A percentile compares a stretch with the other conserved stretches of the same genome.
Evolutionary conservation across 2,329 filamentous ascomycete genomes (phyloP).

Genomic region (Colletotrichum theobromicola): DNA sequence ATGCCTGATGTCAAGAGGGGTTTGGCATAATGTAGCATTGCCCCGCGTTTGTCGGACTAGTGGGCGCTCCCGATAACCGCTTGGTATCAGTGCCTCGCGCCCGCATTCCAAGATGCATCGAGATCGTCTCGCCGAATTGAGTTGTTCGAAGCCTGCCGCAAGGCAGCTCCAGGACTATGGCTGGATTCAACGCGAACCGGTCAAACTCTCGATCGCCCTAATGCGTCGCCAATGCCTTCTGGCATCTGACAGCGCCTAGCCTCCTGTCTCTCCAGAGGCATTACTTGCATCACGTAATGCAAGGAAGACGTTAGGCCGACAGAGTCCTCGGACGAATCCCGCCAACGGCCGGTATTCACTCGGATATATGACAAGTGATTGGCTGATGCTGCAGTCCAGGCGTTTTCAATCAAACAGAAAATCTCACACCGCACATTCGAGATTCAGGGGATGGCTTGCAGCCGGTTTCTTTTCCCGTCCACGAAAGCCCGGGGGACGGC

Average conservation of each 20-base stretch:
- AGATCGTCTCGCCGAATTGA: background rate
- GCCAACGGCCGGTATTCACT: conserved; percentile 6
- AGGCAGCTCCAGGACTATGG: background rate
- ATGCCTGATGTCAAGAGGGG: background rate
- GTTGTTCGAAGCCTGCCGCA: background rate
- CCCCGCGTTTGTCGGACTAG: background rate
- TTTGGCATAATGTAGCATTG: background rate
- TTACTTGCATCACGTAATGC: conserved; percentile 21
- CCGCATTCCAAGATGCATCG: background rate
- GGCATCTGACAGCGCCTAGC: background rate
- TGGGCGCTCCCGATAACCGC: background rate
- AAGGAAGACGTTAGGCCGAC: conserved; percentile 10
- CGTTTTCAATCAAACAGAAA: conserved; percentile 14
- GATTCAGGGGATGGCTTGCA: conserved; percentile 10
- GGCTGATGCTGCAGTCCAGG: background rate
- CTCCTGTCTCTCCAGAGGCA: conserved; percentile 9
- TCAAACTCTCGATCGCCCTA: background rate
- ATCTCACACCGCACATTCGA: conserved; percentile 22
- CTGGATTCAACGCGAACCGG: background rate
- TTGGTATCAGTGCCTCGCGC: background rate
- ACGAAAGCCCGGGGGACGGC: background rate
- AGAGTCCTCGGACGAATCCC: conserved; percentile 8
- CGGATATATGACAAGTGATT: background rate
- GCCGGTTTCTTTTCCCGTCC: conserved; percentile 17
- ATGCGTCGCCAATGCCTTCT: background rate